Base-by-base conservation (phyloP, 2,329 filamentous ascomycete species). In the Epichloe coenophiala region DNA sequence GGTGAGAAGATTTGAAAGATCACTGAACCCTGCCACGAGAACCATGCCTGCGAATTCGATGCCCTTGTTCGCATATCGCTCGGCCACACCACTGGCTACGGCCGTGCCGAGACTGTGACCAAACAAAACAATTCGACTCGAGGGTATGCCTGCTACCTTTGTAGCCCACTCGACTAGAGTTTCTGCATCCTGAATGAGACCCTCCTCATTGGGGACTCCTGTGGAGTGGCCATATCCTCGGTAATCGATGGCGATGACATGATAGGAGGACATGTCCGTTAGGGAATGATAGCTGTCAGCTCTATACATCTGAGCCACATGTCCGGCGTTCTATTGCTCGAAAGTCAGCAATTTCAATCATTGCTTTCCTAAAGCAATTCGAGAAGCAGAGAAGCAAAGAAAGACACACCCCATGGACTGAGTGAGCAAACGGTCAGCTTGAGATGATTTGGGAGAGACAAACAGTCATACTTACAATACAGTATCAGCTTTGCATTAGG, bases 91-190 rank as follows among this genome's bases (percentile, higher is more conserved):
- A 44, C 82, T 77, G 5, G 84, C 81, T 1, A 96, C 86, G 0
- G 87, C 90, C 0, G 91, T 95, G 23, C 91, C 91, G 0, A 97
- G 76, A 59, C 86, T 93, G 59, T 96, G 90, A 17, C 90, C 91
- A 3, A 94, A 71, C 31, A 96, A 72, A 3, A 91, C 80, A 55
- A 95, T 93, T 23, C 81, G 81, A 39, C 77, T 75, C 0, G 88
- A 70, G 0, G 85, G 74, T 17, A 96, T 74, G 0, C 77, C 70
- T 13, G 82, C 79, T 1, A 76, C 70, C 19, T 78, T 69, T 38
- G 88, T 73, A 9, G 86, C 80, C 70, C 86, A 94, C 53, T 88
- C 76, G 3, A 94, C 72, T 3, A 88, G 70, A 0, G 88, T 74
- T 3, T 84, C 72, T 15, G 83, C 88, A 62, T 97, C 91, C 4